phyloP scores from a whole-genome alignment of 108 stramenopile genomes.

The Cyclotella sp. region DNA sequence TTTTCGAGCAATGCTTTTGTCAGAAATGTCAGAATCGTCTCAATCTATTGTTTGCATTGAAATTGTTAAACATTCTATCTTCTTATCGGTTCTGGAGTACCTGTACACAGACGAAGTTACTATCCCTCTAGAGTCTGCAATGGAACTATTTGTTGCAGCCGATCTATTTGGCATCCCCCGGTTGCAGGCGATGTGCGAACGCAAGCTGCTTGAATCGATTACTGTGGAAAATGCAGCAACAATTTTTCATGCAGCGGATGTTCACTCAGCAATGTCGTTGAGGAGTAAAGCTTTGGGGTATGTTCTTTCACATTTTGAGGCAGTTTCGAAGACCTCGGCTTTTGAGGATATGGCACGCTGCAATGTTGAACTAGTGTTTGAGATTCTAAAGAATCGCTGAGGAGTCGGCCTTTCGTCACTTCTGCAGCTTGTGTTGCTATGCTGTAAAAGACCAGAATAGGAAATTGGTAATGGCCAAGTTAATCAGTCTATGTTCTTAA shows the following conservation, averaged over 20 bases:
- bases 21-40: slow-evolving; percentile 89
- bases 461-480: too few relatives aligned
- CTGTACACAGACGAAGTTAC: slow-evolving; percentile 94
- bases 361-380: slow-evolving; percentile 97
- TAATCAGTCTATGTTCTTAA: background rate
- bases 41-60: slow-evolving; percentile 69
- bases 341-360: slow-evolving; percentile 98
- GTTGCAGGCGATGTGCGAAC: slow-evolving; percentile 95
- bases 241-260: slow-evolving; percentile 95
- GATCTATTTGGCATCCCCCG: slow-evolving; percentile 96
- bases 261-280: slow-evolving; percentile 87
- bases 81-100: slow-evolving; percentile 91
- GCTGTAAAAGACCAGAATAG: background rate
- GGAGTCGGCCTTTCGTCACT: background rate
- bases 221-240: slow-evolving; percentile 94
- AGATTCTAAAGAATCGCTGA: slow-evolving; percentile 84
- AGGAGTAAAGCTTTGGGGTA: slow-evolving; percentile 91
- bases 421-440: background rate
- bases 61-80: slow-evolving; percentile 76
- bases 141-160: slow-evolving; percentile 97
- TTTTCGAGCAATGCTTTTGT: slow-evolving; percentile 91
- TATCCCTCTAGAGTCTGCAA: slow-evolving; percentile 87
- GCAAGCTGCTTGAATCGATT: slow-evolving; percentile 90
- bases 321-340: slow-evolving; percentile 83
- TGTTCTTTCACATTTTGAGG: slow-evolving; percentile 95